Base-by-base conservation (phyloP, 2,329 filamentous ascomycete genomes). In the Biscogniauxia sp. region DNA sequence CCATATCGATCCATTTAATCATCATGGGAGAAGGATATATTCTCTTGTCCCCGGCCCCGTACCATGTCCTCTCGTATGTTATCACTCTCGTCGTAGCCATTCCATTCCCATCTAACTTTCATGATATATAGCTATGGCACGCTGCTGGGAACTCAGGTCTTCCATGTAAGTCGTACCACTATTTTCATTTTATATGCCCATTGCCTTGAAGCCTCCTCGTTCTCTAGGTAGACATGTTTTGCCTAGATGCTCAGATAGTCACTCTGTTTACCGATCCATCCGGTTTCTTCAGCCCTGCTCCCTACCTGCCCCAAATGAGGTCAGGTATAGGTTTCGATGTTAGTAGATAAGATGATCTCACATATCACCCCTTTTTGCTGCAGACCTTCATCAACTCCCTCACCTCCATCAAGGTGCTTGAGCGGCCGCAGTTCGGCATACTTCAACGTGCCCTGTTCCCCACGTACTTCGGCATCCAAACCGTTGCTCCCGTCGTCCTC, bases 381-480 rank as follows among this genome's bases (percentile, higher is more conserved):
- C 9, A 90, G 87, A 89, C 90, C 58, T 97, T 97, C 76, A 75
- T 88, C 71, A 85, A 85, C 70, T 84, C 92, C 61, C 86, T 92
- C 56, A 81, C 93, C 58, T 88, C 92, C 70, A 96, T 90, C 82
- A 88, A 84, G 72, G 83, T 85, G 11, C 86, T 97, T 45, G 87
- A 92, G 25, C 87, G 92, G 25, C 86, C 91, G 0, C 87, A 92
- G 73, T 98, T 99, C 79, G 86, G 89, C 25, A 82, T 87, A 19
- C 84, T 97, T 32, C 94, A 97, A 77, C 83, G 87, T 66, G 86
- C 86, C 64, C 85, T 93, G 57, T 97, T 97, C 79, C 92, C 92
- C 37, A 83, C 92, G 69, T 99, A 96, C 81, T 98, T 98, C 75
- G 81, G 85, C 53, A 79, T 98, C 60, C 94, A 98, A 78, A 88